Percentiles rank a stretch among this genome's conserved stretches.
These are phyloP conservation scores for Lathyrus tuberosus DNA, from an alignment of 306 rosid genomes.

Conservation along the genomic window DNA sequence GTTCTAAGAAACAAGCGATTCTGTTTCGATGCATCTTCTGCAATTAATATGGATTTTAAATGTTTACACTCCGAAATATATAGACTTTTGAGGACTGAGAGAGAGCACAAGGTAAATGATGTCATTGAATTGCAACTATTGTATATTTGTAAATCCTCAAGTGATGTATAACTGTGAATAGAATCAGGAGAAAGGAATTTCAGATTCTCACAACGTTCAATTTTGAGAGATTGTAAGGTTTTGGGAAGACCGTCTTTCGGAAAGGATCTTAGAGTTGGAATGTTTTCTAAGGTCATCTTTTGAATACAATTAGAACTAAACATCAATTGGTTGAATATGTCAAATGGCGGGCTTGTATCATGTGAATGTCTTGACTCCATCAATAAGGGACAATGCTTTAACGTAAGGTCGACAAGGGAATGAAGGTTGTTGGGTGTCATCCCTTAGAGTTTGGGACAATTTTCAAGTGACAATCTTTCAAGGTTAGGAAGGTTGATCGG, in stretches of 20 bases:
- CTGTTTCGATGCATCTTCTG: not conserved
- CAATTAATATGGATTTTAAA: not conserved
- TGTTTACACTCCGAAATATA: not conserved
- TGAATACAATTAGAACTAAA: not conserved
- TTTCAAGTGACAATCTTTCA: too few species aligned
- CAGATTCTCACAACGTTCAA: not conserved
- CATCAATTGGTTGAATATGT: too few species aligned
- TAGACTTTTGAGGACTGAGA: not conserved
- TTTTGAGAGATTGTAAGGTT: not conserved
- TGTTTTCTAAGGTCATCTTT: not conserved
- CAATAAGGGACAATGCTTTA: too few species aligned
- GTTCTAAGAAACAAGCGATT: not conserved
- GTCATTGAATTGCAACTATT: slow-evolving; percentile 1
- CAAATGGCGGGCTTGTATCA: too few species aligned
- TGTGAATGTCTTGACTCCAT: too few species aligned
- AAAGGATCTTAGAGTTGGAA: slow-evolving; percentile 18
- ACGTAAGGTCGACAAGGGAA: too few species aligned
- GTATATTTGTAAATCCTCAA: not conserved
- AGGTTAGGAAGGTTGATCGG: too few species aligned
- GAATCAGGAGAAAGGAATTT: not conserved
- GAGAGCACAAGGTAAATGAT: not conserved
- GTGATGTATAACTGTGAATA: not conserved
- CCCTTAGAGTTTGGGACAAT: too few species aligned
- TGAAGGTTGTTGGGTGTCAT: too few species aligned
- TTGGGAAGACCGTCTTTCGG: slow-evolving; percentile 22